Percentiles rank a stretch among this genome's conserved stretches.
These are phyloP conservation scores for Ophiorrhiza pumila DNA, from an alignment of 257 asterid species.

Conservation along the genomic window DNA sequence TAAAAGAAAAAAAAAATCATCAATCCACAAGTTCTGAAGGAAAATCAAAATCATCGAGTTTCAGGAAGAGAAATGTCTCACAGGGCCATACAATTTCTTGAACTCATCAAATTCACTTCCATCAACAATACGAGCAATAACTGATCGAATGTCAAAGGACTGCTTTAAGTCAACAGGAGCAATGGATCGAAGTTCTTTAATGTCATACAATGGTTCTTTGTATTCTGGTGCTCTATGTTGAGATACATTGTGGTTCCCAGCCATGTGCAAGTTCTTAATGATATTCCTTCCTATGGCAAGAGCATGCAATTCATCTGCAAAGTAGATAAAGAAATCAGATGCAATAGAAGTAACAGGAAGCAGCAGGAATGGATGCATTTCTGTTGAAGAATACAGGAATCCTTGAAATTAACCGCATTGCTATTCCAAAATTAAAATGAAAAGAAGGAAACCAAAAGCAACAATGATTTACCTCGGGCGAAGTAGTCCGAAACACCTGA, in stretches of 20 bases:
- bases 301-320: conserved; percentile 89
- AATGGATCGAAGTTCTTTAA: conserved; percentile 74
- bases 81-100: conserved; percentile 99
- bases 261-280: conserved; percentile 82
- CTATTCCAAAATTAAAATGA: background rate
- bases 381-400: background rate
- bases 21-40: conserved; percentile 10
- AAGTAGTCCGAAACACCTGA: conserved; percentile 97
- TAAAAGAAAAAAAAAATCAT: conserved; percentile 12
- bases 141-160: conserved; percentile 75
- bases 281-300: conserved; percentile 92
- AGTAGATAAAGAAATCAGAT: conserved; percentile 19
- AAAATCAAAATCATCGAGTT: conserved; percentile 13
- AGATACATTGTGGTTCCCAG: conserved; percentile 47
- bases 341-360: conserved; percentile 17
- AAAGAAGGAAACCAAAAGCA: background rate
- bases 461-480: conserved; percentile 67
- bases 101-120: conserved; percentile 97
- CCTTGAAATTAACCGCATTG: background rate
- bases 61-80: conserved; percentile 45
- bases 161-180: conserved; percentile 95
- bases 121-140: conserved; percentile 86
- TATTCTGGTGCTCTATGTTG: conserved; percentile 38
- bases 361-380: conserved; percentile 13
- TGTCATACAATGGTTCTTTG: conserved; percentile 80